Evolutionary conservation across 176 grass and related monocot genomes (phyloP).

Genomic region (Otatea glauca): DNA sequence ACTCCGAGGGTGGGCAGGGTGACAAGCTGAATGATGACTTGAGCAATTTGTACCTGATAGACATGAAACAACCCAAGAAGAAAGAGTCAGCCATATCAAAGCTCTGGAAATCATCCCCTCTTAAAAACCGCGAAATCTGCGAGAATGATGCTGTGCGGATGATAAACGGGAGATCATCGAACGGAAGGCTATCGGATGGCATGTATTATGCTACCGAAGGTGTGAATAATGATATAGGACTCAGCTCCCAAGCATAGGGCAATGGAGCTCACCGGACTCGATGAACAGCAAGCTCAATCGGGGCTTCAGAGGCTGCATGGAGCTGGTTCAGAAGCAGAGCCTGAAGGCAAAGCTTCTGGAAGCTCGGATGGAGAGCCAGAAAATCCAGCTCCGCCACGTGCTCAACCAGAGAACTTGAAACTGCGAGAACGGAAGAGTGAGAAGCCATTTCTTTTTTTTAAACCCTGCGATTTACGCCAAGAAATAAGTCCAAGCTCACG

Average conservation of each 20-base stretch:
- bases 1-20: constrained; percentile 34
- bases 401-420: constrained; percentile 80
- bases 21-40: constrained; percentile 32
- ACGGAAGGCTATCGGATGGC: constrained; percentile 41
- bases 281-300: constrained; percentile 62
- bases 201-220: constrained; percentile 51
- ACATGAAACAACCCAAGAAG: constrained; percentile 63
- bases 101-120: constrained; percentile 71
- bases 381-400: constrained; percentile 77
- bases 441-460: not conserved
- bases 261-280: constrained; percentile 76
- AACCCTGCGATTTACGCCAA: not conserved
- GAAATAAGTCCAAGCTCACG: constrained; percentile 48
- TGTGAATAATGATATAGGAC: constrained; percentile 42
- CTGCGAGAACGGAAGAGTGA: not conserved
- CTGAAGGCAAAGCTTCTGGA: constrained; percentile 84
- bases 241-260: constrained; percentile 58
- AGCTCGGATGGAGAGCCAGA: constrained; percentile 84
- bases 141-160: constrained; percentile 29
- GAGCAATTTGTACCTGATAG: constrained; percentile 36
- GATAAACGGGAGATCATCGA: constrained; percentile 29
- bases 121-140: constrained; percentile 52
- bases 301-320: constrained; percentile 80
- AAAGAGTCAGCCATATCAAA: constrained; percentile 76
- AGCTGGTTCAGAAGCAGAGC: constrained; percentile 83